These are phyloP conservation scores for Aegilops bicornis DNA, from an alignment of 176 grass and related monocot genomes.

Conservation along the genomic window DNA sequence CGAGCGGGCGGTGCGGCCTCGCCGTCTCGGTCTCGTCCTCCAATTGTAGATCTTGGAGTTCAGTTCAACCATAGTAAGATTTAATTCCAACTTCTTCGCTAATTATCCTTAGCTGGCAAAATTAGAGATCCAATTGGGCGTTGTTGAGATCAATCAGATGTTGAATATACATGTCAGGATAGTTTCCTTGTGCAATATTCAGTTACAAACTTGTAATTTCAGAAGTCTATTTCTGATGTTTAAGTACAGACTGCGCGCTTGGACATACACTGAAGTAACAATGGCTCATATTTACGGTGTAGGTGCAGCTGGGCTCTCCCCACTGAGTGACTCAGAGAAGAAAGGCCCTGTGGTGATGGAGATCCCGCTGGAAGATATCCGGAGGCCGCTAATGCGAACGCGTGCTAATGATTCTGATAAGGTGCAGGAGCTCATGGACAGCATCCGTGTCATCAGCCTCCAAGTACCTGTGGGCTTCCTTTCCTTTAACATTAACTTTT, in stretches of 20 bases:
- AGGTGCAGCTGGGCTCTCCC: conserved; percentile 24
- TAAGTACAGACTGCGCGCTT: background rate
- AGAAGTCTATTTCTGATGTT: background rate
- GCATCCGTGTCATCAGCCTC: conserved; percentile 74
- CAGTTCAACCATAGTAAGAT: background rate
- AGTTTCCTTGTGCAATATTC: background rate
- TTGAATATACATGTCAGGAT: background rate
- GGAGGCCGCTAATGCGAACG: conserved; percentile 35
- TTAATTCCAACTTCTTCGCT: background rate
- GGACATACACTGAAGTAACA: background rate
- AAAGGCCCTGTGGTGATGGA: conserved; percentile 73
- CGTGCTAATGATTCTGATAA: conserved; percentile 69
- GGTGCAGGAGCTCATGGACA: conserved; percentile 90
- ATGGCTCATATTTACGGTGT: background rate
- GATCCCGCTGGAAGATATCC: conserved; percentile 71
- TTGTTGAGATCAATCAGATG: background rate
- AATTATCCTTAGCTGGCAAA: background rate
- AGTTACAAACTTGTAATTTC: background rate
- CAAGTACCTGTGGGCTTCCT: conserved; percentile 72
- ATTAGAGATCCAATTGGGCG: background rate
- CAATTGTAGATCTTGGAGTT: conserved; percentile 19
- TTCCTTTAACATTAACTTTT: conserved; percentile 19
- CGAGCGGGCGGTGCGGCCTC: conserved; percentile 4
- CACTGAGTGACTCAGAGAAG: conserved; percentile 38
- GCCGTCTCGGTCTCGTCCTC: conserved; percentile 18